Base-by-base conservation (phyloP, 2,329 filamentous ascomycete genomes). In the Neofusicoccum cordaticola region DNA sequence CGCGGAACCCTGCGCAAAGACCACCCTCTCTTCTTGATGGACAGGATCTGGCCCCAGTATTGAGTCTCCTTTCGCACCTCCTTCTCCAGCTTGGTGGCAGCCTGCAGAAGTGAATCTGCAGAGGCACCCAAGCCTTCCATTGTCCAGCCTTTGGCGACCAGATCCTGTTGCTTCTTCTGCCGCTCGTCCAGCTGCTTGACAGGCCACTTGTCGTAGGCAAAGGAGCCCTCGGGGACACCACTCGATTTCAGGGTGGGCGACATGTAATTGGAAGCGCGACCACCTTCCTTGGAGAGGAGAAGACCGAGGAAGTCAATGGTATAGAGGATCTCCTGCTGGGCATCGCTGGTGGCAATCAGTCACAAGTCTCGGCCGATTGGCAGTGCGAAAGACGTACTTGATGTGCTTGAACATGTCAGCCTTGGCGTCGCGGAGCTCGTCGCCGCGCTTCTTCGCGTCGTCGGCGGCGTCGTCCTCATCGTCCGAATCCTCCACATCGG, bases 11-110 rank as follows among this genome's bases (percentile, higher is more conserved):
- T 86, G 69, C 90, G 94, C 17, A 98, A 81, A 19, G 90, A 89
- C 94, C 95, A 99, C 4, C 93, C 93, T 63, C 88, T 89, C 69
- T 92, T 86, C 68, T 90, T 92, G 50, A 98, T 88, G 9, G 88
- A 86, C 52, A 96, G 80, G 2, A 98, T 85, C 70, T 96, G 90
- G 63, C 90, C 85, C 95, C 95, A 99, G 76, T 96, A 99, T 70
- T 85, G 89, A 1, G 88, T 89, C 79, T 99, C 95, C 35, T 87
- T 86, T 9, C 86, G 84, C 39, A 96, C 90, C 75, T 97, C 93
- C 11, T 85, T 85, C 70, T 92, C 86, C 12, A 99, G 79, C 45
- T 91, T 85, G 31, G 84, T 83, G 0, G 91, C 90, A 4, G 93
- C 89, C 9, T 87, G 84, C 13, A 92, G 80, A 22, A 97, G 85